These are phyloP conservation scores for Tuber aestivum DNA, from an alignment of 495 filamentous ascomycete species.

Conservation along the genomic window DNA sequence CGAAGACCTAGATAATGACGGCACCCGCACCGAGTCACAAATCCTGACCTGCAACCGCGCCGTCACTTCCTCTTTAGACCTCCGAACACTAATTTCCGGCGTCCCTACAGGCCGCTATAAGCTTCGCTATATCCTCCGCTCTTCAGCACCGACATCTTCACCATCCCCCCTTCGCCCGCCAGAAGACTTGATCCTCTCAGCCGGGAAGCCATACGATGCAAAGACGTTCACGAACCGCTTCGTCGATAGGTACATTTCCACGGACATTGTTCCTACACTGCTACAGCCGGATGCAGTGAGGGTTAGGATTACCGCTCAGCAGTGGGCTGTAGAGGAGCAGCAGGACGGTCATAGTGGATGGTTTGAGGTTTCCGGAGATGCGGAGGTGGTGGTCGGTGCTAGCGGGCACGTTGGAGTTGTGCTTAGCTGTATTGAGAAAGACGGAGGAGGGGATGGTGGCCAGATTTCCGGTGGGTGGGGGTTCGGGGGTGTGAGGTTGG, in stretches of 20 bases:
- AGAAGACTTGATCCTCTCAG: conserved; percentile 24
- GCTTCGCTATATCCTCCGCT: conserved; percentile 22
- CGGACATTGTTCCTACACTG: conserved; percentile 18
- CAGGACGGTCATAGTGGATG: conserved; percentile 1
- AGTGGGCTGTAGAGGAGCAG: conserved; percentile 5
- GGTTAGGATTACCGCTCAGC: conserved; percentile 23
- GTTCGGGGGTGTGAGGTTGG: conserved; percentile 31
- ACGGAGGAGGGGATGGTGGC: conserved; percentile 4
- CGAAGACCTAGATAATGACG: conserved; percentile 27
- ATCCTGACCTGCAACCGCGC: conserved; percentile 18
- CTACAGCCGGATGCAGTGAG: conserved; percentile 23
- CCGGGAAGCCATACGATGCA: conserved; percentile 23
- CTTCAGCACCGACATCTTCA: neutral
- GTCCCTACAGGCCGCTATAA: conserved; percentile 25
- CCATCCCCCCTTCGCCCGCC: conserved; percentile 15
- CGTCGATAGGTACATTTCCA: conserved; percentile 23
- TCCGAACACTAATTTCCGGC: conserved; percentile 25
- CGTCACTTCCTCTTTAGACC: neutral
- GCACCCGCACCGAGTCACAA: conserved; percentile 21
- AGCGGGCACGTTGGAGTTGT: conserved; percentile 20
- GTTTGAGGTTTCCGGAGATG: conserved; percentile 25
- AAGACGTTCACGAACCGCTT: conserved; percentile 22
- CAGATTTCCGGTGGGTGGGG: conserved; percentile 28
- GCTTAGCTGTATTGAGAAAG: conserved; percentile 6
- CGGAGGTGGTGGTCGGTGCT: conserved; percentile 12